Base-by-base conservation (phyloP, 305 asterid species). In the Solanum chacoense region DNA sequence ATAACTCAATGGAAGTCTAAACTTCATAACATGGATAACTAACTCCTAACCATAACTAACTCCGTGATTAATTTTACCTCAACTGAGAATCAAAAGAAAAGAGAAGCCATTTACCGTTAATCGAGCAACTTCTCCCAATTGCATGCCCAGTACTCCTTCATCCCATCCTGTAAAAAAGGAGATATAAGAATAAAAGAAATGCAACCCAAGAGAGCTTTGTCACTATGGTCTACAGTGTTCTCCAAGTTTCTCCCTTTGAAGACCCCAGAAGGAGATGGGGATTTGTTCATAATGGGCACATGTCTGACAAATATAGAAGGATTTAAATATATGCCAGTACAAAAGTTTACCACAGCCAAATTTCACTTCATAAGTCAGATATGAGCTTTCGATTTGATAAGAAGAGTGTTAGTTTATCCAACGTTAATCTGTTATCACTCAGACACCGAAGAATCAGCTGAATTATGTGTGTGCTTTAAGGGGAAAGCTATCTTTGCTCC, bases 141-240 rank as follows among this genome's bases (percentile, higher is more conserved):
- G 99, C 99, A 97, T 97, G 89, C 97, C 98, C 89, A 97, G 78
- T 59, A 96, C 99, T n/a, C 99, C 99, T 93, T 97, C 99, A 91
- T 96, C 99, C 99, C 99, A 97, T 88, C 99, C 99, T 97, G 95
- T 91, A 91, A 88, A 76, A 45, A 85, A 36, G 13, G 28, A 65
- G 13, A 59, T 9, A 26, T 11, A 36, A 34, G 84, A 31, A 8
- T 18, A 45, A 45, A 40, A 40, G 85, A 38, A 40, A 63, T 26
- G 85, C 85, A 26, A 5, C 16, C 16, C 5, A 2, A 79, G 85
- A 79, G 67, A 79, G 2, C 35, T 34, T 11, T 38, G 37, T 80
- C 69, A 42, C 28, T 9, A 9, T 42, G 67, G 37, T 81, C 86
- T 11, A 24, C 26, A 81, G 71, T 2, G 6, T 81, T 29, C 28